These are phyloP conservation scores for Pichia sp. DNA, from an alignment of 1,139 yeast species.

Conservation along the genomic window DNA sequence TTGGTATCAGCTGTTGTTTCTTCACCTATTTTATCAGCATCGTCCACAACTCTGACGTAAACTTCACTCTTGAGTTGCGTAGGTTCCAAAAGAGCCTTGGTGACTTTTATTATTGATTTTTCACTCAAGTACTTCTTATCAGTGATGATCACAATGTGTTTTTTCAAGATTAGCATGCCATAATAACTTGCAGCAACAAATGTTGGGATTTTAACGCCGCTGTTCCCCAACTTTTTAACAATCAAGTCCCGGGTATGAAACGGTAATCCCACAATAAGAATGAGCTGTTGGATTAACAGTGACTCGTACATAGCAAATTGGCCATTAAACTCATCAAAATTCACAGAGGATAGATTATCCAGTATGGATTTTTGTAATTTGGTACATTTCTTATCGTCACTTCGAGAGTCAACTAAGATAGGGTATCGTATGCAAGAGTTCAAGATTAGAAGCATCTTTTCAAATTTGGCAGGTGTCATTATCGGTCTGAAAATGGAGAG, in stretches of 20 bases:
- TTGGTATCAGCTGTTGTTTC: neutral
- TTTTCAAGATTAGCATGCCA: conserved; percentile 38
- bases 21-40: too few species aligned
- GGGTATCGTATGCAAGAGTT: conserved; percentile 65
- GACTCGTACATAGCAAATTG: conserved; percentile 35
- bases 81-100: conserved; percentile 36
- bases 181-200: conserved; percentile 56
- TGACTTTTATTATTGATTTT: conserved; percentile 36
- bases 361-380: conserved; percentile 47
- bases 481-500: conserved; percentile 31
- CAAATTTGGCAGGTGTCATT: conserved; percentile 32
- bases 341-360: conserved; percentile 35
- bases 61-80: conserved; percentile 21
- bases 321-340: conserved; percentile 14
- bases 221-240: conserved; percentile 26
- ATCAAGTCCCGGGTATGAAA: conserved; percentile 53
- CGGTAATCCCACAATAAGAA: conserved; percentile 48
- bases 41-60: too few species aligned
- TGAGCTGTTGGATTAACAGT: conserved; percentile 44
- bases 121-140: conserved; percentile 38
- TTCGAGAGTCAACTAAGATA: conserved; percentile 41
- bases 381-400: conserved; percentile 46
- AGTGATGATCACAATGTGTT: conserved; percentile 29
- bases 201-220: conserved; percentile 40
- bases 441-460: conserved; percentile 39